Conservation (phyloP, 805 yeast species). For the Komagataella pastoris region DNA sequence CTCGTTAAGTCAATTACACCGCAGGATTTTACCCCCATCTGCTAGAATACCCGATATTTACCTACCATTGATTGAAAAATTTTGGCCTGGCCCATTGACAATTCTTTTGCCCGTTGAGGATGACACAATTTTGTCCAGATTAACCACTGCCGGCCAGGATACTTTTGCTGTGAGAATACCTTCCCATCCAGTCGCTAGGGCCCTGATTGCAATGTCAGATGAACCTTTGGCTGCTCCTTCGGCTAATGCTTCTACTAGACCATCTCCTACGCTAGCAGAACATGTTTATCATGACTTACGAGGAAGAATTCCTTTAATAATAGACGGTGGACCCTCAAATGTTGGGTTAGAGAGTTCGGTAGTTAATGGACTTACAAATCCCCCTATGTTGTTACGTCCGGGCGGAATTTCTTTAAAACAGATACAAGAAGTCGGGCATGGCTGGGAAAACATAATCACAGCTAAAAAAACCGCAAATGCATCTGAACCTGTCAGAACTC, state of each 20-base stretch:
- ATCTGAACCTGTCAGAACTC: conserved; percentile 69
- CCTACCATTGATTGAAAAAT: conserved; percentile 42
- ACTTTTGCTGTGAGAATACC: conserved; percentile 94
- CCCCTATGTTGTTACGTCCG: conserved; percentile 85
- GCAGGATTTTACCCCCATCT: conserved; percentile 34
- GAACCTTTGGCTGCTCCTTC: conserved; percentile 95
- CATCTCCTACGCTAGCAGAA: conserved; percentile 80
- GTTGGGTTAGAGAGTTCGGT: conserved; percentile 95
- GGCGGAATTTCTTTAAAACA: conserved; percentile 87
- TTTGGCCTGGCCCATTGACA: conserved; percentile 97
- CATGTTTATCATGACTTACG: conserved; percentile 77
- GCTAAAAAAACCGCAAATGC: conserved; percentile 56
- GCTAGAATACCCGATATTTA: conserved; percentile 57
- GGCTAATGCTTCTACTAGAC: conserved; percentile 92
- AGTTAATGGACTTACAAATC: conserved; percentile 72
- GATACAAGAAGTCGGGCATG: conserved; percentile 39
- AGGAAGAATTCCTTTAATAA: conserved; percentile 67
- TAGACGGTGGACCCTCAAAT: conserved; percentile 82
- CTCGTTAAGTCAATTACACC: conserved; percentile 55
- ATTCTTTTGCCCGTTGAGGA: conserved; percentile 56
- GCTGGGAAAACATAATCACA: conserved; percentile 51
- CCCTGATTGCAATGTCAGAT: conserved; percentile 72
- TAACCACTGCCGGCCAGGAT: conserved; percentile 76
- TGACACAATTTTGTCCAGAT: conserved; percentile 42
- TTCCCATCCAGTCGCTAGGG: conserved; percentile 76